phyloP scores from a whole-genome alignment of 192 early-diverging fungal genomes.

The Mortierella hygrophila region DNA sequence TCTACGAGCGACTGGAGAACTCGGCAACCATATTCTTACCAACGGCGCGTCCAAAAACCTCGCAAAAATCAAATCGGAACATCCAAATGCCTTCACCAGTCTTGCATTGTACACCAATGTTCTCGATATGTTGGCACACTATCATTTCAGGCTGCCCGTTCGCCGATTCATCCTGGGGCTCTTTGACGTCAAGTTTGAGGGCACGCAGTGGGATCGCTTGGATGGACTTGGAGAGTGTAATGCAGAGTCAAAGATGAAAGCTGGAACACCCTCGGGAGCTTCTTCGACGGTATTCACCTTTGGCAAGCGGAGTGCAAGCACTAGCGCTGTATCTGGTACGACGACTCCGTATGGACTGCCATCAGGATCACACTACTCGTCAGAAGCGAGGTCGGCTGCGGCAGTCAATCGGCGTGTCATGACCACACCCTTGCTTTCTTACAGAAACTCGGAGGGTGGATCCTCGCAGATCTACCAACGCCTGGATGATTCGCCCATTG shows the following conservation, averaged over 20 bases:
- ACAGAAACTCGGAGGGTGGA: background rate
- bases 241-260: background rate
- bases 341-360: background rate
- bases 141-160: conserved; percentile 80
- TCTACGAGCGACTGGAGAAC: conserved; percentile 77
- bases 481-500: background rate
- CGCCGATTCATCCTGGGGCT: conserved; percentile 81
- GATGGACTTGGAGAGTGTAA: conserved; percentile 40
- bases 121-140: conserved; percentile 70
- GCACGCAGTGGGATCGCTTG: conserved; percentile 54
- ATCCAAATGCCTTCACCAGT: conserved; percentile 70
- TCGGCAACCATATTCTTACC: conserved; percentile 87
- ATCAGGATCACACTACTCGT: background rate
- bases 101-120: conserved; percentile 71
- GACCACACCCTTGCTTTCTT: background rate
- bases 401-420: conserved; percentile 6
- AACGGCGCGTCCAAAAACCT: conserved; percentile 81
- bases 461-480: background rate
- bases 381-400: background rate
- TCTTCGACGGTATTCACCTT: background rate
- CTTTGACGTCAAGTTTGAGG: conserved; percentile 77
- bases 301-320: conserved; percentile 6
- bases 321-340: conserved; percentile 4
- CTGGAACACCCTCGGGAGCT: background rate
- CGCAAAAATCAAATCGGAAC: conserved; percentile 70